Conservation (phyloP, 257 asterid genomes). For the Solanum arcanum region DNA sequence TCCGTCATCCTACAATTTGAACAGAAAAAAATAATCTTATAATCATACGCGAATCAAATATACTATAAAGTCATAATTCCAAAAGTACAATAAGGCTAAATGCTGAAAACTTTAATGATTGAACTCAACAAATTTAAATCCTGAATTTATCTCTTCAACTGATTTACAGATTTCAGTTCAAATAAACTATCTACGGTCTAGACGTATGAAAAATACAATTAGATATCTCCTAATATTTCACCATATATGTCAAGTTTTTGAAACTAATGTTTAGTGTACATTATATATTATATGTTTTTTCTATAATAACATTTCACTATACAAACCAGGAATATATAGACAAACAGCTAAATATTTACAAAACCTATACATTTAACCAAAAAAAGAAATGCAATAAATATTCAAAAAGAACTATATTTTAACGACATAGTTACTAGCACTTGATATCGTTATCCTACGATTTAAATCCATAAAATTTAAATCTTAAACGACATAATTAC, state of each 20-base stretch:
- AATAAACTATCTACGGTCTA: neutral
- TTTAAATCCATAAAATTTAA: neutral
- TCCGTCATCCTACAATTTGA: slow-evolving; percentile 21
- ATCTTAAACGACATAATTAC: too few relatives aligned
- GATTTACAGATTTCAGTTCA: neutral
- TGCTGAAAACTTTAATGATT: neutral
- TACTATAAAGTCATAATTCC: too few relatives aligned
- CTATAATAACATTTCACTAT: too few relatives aligned
- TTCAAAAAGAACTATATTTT: neutral
- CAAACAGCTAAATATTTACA: neutral
- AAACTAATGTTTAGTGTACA: too few relatives aligned
- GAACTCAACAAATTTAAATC: neutral
- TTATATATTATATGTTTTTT: too few relatives aligned
- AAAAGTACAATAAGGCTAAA: neutral
- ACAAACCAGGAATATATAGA: too few relatives aligned
- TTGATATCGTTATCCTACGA: neutral
- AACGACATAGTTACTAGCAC: neutral
- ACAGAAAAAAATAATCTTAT: neutral
- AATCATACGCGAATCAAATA: neutral
- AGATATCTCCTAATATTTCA: neutral
- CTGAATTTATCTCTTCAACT: accelerated
- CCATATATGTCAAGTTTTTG: neutral
- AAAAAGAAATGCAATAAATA: neutral
- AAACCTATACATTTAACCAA: neutral
- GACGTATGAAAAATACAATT: neutral